Evolutionary conservation across 192 early-diverging fungal species (phyloP).

Genomic region (Blastocladiella britannica): DNA sequence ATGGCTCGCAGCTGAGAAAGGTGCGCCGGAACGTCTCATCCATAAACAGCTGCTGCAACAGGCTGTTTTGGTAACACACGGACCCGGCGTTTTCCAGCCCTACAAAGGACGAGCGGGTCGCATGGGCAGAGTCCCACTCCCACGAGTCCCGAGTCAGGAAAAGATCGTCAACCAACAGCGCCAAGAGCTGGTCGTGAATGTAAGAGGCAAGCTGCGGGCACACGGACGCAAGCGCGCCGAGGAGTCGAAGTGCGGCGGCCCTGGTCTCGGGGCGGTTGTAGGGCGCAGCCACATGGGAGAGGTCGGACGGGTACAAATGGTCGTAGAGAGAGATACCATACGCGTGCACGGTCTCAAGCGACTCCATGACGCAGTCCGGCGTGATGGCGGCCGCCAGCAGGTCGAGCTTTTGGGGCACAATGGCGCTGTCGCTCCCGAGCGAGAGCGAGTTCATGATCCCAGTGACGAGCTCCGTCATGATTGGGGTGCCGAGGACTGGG

Average conservation of each 20-base stretch:
- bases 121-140: background rate
- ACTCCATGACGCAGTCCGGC: too few species aligned
- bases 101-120: slow-evolving; percentile 10
- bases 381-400: too few species aligned
- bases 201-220: background rate
- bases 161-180: background rate
- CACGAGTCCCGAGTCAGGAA: background rate
- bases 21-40: slow-evolving; percentile 20
- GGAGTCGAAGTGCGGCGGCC: background rate
- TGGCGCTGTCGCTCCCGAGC: too few species aligned
- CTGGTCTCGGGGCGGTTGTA: too few species aligned
- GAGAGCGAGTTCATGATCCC: too few species aligned
- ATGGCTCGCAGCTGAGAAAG: slow-evolving; percentile 8
- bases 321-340: too few species aligned
- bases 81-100: slow-evolving; percentile 39
- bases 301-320: too few species aligned
- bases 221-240: background rate
- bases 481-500: too few species aligned
- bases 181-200: background rate
- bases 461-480: too few species aligned
- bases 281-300: too few species aligned
- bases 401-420: too few species aligned
- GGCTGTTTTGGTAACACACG: slow-evolving; percentile 40
- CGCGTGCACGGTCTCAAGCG: too few species aligned
- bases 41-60: slow-evolving; percentile 40